These are phyloP conservation scores for Cladobotryum protrusum DNA, from an alignment of 2,329 filamentous ascomycete genomes.

Conservation along the genomic window DNA sequence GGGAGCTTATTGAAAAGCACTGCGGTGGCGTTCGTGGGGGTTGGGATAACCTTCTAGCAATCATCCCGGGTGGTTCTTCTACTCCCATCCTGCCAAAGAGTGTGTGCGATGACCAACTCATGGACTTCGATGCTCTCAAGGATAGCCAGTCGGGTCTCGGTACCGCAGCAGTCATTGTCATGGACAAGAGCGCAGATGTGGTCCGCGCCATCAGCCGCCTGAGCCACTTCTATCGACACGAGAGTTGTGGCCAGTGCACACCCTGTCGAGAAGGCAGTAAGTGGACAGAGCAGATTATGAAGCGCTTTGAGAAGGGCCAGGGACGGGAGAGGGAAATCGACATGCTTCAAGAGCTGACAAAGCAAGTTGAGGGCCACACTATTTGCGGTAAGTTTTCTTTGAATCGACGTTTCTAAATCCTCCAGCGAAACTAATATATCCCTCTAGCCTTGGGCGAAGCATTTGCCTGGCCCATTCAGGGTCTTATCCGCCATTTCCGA, in stretches of 20 bases:
- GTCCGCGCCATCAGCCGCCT: constrained; percentile 90
- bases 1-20: constrained; percentile 96
- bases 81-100: constrained; percentile 89
- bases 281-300: constrained; percentile 99
- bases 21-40: constrained; percentile 94
- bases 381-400: constrained; percentile 69
- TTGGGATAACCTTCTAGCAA: constrained; percentile 93
- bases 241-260: constrained; percentile 97
- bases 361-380: constrained; percentile 98
- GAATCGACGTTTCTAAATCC: neutral
- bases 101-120: constrained; percentile 89
- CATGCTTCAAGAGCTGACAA: constrained; percentile 98
- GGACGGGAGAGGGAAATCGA: constrained; percentile 91
- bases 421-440: constrained; percentile 17
- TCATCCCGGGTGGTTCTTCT: constrained; percentile 95
- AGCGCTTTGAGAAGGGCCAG: constrained; percentile 86
- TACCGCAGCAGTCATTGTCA: constrained; percentile 95
- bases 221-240: constrained; percentile 96
- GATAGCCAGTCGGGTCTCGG: constrained; percentile 96
- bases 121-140: constrained; percentile 99
- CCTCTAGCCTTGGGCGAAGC: constrained; percentile 78
- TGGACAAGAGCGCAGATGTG: constrained; percentile 97
- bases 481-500: constrained; percentile 95
- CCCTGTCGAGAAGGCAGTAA: constrained; percentile 98
- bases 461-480: constrained; percentile 97